Base-by-base conservation (phyloP, 805 yeast genomes). In the Dipodascus geniculatus region DNA sequence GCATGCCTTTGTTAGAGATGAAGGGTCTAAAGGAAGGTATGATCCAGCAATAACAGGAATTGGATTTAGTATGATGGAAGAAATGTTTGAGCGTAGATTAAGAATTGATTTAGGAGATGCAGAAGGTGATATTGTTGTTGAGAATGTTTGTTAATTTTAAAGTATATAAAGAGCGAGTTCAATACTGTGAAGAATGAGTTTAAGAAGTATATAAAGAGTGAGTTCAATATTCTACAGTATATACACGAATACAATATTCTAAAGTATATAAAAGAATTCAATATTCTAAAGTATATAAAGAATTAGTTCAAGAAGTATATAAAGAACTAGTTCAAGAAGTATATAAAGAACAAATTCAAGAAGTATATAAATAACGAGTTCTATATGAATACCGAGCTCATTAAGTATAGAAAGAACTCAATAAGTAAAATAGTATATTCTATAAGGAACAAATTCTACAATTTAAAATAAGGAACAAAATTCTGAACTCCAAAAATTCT, bases 1-100 rank as follows among this genome's bases (percentile, higher is more conserved):
- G 65, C 95, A 86, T 60, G 93, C 95, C 0, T 85, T 85, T 61
- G 83, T 85, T 53, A 74, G 93, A 58, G 95, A 85, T 64, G 93
- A 85, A 63, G 68, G 73, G 56, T 81, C 87, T 58, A 85, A 84
- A 69, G 95, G 87, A n/a, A 73, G 93, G 61, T 85, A 79, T 63
- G 93, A 85, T 65, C 79, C 88, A n/a, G 87, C 87, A 1, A 77
- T 82, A 53, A 85, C 93, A 20, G 72, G 74, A 58, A 71, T 80
- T 28, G 83, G 91, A 63, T 69, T 81, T 59, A 83, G 79, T 22
- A 82, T 86, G 75, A 66, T 85, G 60, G 72, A 75, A 51, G 93
- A 86, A 62, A 72, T 85, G 65, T 86, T 85, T 68, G 77, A 82
- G 67, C 75, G 95, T 60, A 75, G 74, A 60, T 74, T 86, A 67